Evolutionary conservation across 257 asterid species (phyloP).

Genomic region (Solanum sejunctum): DNA sequence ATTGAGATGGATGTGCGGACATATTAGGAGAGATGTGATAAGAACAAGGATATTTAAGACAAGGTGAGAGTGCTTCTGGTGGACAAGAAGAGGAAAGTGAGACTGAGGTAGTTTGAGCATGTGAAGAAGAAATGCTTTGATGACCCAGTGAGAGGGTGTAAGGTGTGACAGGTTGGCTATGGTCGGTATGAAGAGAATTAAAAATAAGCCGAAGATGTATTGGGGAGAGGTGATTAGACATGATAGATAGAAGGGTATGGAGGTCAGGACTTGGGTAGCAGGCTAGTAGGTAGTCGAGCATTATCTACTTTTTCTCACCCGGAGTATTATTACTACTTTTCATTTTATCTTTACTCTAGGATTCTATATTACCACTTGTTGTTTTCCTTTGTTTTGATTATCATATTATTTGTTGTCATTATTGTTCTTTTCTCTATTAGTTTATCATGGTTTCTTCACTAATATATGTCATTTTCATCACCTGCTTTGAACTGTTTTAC

Average conservation of each 20-base stretch:
- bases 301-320: neutral
- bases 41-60: neutral
- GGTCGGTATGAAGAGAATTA: neutral
- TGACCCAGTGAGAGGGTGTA: neutral
- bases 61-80: neutral
- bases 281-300: neutral
- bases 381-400: neutral
- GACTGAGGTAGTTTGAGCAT: neutral
- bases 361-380: neutral
- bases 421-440: neutral
- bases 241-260: neutral
- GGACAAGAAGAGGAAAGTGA: neutral
- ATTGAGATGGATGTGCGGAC: too few relatives aligned
- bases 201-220: neutral
- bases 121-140: neutral
- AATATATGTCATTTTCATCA: neutral
- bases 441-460: neutral
- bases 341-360: neutral
- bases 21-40: neutral
- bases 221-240: neutral
- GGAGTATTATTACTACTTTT: neutral
- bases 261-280: neutral
- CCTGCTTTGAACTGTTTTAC: neutral
- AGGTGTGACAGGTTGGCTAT: neutral
- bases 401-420: neutral